Conservation (phyloP, 2,329 filamentous ascomycete genomes). For the Aspergillus candidus region DNA sequence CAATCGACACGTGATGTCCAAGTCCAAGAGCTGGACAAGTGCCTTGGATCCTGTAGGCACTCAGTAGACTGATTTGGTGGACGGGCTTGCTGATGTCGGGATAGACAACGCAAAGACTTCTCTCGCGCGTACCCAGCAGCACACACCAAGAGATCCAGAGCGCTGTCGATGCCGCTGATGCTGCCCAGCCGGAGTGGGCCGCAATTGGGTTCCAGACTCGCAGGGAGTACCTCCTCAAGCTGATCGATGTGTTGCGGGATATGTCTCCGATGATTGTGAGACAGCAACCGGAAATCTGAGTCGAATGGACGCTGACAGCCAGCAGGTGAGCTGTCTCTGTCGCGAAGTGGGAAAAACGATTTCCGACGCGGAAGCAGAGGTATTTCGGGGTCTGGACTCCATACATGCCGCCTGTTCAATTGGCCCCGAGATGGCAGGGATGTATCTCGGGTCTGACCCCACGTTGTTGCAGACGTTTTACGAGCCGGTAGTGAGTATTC, state of each 20-base stretch:
- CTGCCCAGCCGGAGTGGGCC: constrained; percentile 19
- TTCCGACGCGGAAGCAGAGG: constrained; percentile 20
- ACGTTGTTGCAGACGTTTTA: constrained; percentile 18
- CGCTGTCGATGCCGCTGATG: constrained; percentile 16
- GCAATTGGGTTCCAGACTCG: constrained; percentile 13
- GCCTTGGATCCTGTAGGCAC: constrained; percentile 19
- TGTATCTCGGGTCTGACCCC: constrained; percentile 16
- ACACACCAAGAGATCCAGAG: constrained; percentile 19
- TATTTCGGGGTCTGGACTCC: constrained; percentile 22
- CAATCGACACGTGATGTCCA: constrained; percentile 19
- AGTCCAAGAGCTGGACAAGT: constrained; percentile 17
- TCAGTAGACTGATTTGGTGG: no score
- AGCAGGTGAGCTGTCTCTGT: constrained; percentile 13
- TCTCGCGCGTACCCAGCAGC: constrained; percentile 18
- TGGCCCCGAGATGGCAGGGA: constrained; percentile 21
- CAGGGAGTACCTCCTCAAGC: constrained; percentile 13
- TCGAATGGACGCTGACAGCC: neutral
- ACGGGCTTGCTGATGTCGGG: neutral
- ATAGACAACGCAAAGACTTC: constrained; percentile 15
- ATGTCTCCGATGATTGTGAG: constrained; percentile 13
- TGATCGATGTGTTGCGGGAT: constrained; percentile 15
- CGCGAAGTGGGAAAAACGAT: constrained; percentile 23
- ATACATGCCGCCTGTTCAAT: constrained; percentile 23
- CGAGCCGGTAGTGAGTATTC: constrained; percentile 15
- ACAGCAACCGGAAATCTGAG: neutral